These are phyloP conservation scores for Pseudodiploospora longispora DNA, from an alignment of 2,329 filamentous ascomycete species.

Conservation along the genomic window DNA sequence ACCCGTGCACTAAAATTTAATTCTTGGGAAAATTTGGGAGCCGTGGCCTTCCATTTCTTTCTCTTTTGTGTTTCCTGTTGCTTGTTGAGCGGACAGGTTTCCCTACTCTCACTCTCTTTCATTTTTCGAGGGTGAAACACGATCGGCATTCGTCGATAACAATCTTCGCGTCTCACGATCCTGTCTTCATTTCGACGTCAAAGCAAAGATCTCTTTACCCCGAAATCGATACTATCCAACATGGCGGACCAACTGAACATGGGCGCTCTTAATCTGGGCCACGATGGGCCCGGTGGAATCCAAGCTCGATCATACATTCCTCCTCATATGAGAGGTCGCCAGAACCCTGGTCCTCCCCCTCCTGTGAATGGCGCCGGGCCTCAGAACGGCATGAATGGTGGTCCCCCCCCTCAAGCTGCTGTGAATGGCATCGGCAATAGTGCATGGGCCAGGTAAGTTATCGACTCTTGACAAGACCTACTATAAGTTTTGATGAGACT, in stretches of 20 bases:
- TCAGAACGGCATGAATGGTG: constrained; percentile 16
- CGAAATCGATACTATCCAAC: constrained; percentile 30
- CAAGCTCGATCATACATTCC: constrained; percentile 68
- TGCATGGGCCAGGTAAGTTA: constrained; percentile 29
- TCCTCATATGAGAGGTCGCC: constrained; percentile 66
- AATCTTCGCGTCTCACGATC: constrained; percentile 1
- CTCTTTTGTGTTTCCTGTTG: constrained; percentile 22
- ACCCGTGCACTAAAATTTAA: constrained; percentile 19
- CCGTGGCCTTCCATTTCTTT: constrained; percentile 24
- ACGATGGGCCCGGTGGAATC: constrained; percentile 24
- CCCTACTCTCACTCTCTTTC: constrained; percentile 18
- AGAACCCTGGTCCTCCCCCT: constrained; percentile 24
- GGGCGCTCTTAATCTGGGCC: constrained; percentile 60
- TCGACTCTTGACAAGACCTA: too few species aligned
- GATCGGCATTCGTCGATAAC: constrained; percentile 9
- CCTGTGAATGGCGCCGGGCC: constrained; percentile 21
- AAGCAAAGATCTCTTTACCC: constrained; percentile 9
- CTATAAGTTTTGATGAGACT: too few species aligned
- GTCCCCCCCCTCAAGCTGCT: constrained; percentile 11
- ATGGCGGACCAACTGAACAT: constrained; percentile 86
- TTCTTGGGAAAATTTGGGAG: constrained; percentile 16
- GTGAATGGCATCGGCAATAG: constrained; percentile 27
- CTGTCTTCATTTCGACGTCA: constrained; percentile 1
- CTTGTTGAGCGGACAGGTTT: constrained; percentile 20
- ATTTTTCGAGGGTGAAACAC: constrained; percentile 22